A percentile compares a stretch with the other conserved stretches of the same genome.
Evolutionary conservation across 257 asterid genomes (phyloP).

Genomic region (Jaltomata sinuosa): DNA sequence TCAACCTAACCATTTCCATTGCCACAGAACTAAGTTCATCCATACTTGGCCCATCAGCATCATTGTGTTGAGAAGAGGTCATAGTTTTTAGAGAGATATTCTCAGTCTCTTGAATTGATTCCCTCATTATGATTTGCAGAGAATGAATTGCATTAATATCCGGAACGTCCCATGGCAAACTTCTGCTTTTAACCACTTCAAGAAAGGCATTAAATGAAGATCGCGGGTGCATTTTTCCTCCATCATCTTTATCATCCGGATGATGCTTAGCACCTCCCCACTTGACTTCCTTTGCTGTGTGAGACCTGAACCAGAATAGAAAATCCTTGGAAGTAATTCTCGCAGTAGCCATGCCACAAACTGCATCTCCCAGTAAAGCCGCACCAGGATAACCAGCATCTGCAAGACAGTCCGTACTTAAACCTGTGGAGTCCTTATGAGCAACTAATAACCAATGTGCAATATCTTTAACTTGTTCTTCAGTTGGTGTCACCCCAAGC

Average conservation of each 20-base stretch:
- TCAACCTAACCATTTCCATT: constrained; percentile 42
- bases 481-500: constrained; percentile 57
- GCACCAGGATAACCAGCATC: constrained; percentile 55
- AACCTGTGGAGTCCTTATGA: constrained; percentile 36
- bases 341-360: constrained; percentile 58
- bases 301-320: constrained; percentile 63
- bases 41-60: constrained; percentile 3
- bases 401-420: constrained; percentile 49
- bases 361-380: constrained; percentile 34
- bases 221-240: constrained; percentile 51
- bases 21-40: constrained; percentile 37
- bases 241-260: constrained; percentile 44
- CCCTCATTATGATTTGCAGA: constrained; percentile 56
- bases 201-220: constrained; percentile 53
- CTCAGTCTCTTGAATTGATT: constrained; percentile 22
- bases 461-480: constrained; percentile 36
- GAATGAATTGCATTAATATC: constrained; percentile 64
- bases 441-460: constrained; percentile 34
- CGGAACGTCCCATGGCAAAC: constrained; percentile 45
- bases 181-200: constrained; percentile 43
- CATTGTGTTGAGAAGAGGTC: constrained; percentile 7
- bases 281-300: constrained; percentile 32
- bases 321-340: constrained; percentile 34
- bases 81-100: constrained; percentile 8
- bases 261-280: constrained; percentile 66